These are phyloP conservation scores for Ajuga reptans DNA, from an alignment of 305 asterid species.

Conservation along the genomic window DNA sequence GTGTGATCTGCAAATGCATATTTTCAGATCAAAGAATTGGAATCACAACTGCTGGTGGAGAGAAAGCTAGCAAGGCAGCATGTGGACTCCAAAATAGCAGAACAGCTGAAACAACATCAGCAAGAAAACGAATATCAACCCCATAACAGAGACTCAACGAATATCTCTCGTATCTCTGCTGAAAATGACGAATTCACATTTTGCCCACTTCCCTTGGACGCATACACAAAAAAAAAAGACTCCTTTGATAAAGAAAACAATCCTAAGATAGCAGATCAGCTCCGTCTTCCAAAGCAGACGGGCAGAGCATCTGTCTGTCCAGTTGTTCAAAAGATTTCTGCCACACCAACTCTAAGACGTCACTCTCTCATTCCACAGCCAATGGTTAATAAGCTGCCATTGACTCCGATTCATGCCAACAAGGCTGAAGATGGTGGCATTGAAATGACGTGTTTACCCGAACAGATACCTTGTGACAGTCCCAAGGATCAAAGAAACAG, in stretches of 20 bases:
- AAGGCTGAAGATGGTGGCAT: slow-evolving; percentile 26
- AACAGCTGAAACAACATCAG: slow-evolving; percentile 41
- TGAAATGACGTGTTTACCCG: slow-evolving; percentile 37
- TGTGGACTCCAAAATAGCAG: slow-evolving; percentile 69
- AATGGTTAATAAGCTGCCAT: slow-evolving; percentile 34
- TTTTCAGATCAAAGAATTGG: slow-evolving; percentile 85
- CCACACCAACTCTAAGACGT: slow-evolving; percentile 44
- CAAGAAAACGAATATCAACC: slow-evolving; percentile 17
- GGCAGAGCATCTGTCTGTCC: slow-evolving; percentile 74
- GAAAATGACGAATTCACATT: slow-evolving; percentile 46
- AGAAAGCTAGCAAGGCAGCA: slow-evolving; percentile 88
- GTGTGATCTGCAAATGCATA: neutral
- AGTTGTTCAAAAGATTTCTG: slow-evolving; percentile 29
- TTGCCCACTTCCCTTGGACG: slow-evolving; percentile 32
- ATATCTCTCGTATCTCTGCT: slow-evolving; percentile 26
- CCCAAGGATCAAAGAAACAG: slow-evolving; percentile 48
- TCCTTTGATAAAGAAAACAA: slow-evolving; percentile 57
- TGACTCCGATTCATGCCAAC: slow-evolving; percentile 42
- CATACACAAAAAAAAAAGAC: slow-evolving; percentile 25
- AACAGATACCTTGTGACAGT: slow-evolving; percentile 43
- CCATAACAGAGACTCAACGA: slow-evolving; percentile 32
- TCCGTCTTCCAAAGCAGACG: slow-evolving; percentile 43
- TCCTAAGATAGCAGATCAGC: slow-evolving; percentile 45
- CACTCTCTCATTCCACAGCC: slow-evolving; percentile 73
- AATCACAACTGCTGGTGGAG: slow-evolving; percentile 83